Base-by-base conservation (phyloP, 2,329 filamentous ascomycete genomes). In the Escovopsis sp. region DNA sequence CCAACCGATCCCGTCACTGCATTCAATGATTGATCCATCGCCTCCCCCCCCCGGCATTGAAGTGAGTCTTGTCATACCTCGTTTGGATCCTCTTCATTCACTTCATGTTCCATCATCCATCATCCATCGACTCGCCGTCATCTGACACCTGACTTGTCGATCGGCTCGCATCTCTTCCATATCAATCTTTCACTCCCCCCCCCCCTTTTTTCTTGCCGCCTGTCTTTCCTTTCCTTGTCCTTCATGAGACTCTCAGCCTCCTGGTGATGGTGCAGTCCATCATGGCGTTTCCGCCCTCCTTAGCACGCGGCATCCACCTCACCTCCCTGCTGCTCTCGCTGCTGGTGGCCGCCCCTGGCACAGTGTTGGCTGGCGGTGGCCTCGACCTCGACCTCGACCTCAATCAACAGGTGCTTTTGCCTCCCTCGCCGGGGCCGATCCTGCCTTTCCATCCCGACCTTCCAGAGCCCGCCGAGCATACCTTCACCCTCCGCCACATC, bases 401-500 rank as follows among this genome's bases (percentile, higher is more conserved):
- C 27, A 53, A 61, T 41, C 57, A 67, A 43, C 62, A 70, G 39
- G 50, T 67, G 7, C 51, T 69, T 33, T 51, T 74, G 14, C 65
- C 67, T 30, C 58, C 60, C 1, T 55, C 50, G 9, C 55, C 57
- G 12, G 48, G 61, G 37, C 55, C 57, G 15, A 46, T 62, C 35
- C 57, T 68, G 29, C 64, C 64, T 36, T 64, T 66, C 24, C 51
- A 44, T n/a, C 56, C 53, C 41, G 66, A 71, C 43, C 53, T 64
- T 5, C 68, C 67, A 16, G 56, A 53, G 10, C 65, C 73, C 10
- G 66, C 67, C 15, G 68, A 77, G 8, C 75, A 79, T 51, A 63
- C 65, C 31, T 79, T 81, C 65, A 78, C 72, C 7, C 74, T 98
- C 43, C 80, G 86, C 53, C 89, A 98, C 62, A 80, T 96, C 54